Base-by-base conservation (phyloP, 2,329 filamentous ascomycete species). In the Fusarium oxysporum region DNA sequence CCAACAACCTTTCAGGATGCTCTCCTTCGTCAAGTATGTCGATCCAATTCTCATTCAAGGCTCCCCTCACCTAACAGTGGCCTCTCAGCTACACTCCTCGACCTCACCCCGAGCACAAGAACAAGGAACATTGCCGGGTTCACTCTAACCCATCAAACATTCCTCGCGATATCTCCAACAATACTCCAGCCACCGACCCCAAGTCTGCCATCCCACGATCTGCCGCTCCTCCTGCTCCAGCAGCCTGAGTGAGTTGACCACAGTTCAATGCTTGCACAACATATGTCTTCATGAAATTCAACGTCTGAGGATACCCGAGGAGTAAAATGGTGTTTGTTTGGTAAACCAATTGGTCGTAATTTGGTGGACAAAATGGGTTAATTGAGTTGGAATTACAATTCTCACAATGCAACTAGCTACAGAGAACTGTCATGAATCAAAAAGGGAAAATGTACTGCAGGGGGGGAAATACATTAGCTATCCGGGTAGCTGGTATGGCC, bases 21-120 rank as follows among this genome's bases (percentile, higher is more conserved):
- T 74, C 44, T 74, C 71, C 37, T 72, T 74, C 57, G 72, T 74
- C 65, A 74, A 74, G 72, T 74, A 72, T 35, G 11, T 40, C 16
- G 25, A 12, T 44, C 40, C 32, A 10, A 14, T n/a, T 17, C 47
- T 21, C 19, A 23, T 25, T 35, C 25, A 40, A 33, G 28, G 35
- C 35, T 21, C 23, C 25, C 28, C 37, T 38, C 25, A 25, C 35
- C 61, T 72, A 54, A 74, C 33, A 37, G 28, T 9, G 25, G n/a
- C 13, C 19, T 37, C 16, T 23, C 28, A 73, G 72, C 65, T 74
- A 74, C 50, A 74, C 71, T 72, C 72, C 72, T 63, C 71, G 72
- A 64, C 35, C 71, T 53, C 72, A 74, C n/a, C 72, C 72, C 23
- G 72, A 74, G 72, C 71, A 74, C 51, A 74, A 74, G 65, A 72